A percentile compares a stretch with the other conserved stretches of the same genome.
Evolutionary conservation across 2,329 filamentous ascomycete species (phyloP).

Genomic region (Cordyceps fumosorosea): DNA sequence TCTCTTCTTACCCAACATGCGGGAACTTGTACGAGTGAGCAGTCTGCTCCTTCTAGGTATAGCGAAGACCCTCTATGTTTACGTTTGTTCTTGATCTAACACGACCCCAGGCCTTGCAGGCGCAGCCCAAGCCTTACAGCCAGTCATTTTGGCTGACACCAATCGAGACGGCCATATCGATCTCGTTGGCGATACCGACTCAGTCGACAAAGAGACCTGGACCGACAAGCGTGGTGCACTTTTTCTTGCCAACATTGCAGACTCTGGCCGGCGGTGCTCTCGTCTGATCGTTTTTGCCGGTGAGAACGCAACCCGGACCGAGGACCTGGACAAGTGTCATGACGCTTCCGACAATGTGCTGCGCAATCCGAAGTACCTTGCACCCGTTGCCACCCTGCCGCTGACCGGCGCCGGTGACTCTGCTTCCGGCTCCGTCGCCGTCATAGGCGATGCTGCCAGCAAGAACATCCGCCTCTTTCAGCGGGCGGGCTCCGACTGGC

Average conservation of each 20-base stretch:
- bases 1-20: not conserved
- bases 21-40: not conserved
- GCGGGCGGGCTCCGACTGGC: slow-evolving; percentile 17
- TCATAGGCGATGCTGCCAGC: not conserved
- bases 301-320: not conserved
- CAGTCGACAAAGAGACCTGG: slow-evolving; percentile 21
- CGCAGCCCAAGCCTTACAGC: not conserved
- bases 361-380: not conserved
- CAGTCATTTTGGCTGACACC: slow-evolving; percentile 26
- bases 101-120: not conserved
- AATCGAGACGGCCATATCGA: slow-evolving; percentile 29
- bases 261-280: slow-evolving; percentile 25
- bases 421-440: not conserved
- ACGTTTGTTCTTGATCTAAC: not conserved
- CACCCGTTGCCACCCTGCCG: not conserved
- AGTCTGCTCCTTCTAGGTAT: not conserved
- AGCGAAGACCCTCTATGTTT: not conserved
- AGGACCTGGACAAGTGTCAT: not conserved
- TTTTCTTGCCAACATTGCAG: slow-evolving; percentile 32
- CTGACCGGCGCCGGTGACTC: not conserved
- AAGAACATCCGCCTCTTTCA: not conserved
- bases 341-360: not conserved
- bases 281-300: slow-evolving; percentile 8
- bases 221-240: slow-evolving; percentile 24
- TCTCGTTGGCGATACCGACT: slow-evolving; percentile 19